Conservation (phyloP, 805 yeast genomes). For the Wickerhamiella azymoides region DNA sequence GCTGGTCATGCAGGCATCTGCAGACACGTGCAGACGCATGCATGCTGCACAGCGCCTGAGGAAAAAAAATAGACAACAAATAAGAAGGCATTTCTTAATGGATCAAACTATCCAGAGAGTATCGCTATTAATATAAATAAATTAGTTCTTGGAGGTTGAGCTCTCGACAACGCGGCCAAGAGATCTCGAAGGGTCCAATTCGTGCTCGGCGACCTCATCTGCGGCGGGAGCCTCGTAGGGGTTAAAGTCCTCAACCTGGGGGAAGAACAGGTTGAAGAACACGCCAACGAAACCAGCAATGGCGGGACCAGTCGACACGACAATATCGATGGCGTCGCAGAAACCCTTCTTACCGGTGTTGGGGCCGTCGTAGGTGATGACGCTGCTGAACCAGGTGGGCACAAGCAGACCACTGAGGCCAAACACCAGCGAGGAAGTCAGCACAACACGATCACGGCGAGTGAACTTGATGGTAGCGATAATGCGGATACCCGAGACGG, state of each 20-base stretch:
- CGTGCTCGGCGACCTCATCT: background rate
- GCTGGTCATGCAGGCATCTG: too few relatives aligned
- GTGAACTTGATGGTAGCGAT: constrained; percentile 42
- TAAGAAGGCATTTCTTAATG: background rate
- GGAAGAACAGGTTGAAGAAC: constrained; percentile 45
- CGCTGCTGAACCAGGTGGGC: constrained; percentile 46
- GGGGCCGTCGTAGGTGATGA: constrained; percentile 53
- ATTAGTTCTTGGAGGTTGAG: background rate
- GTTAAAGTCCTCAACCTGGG: constrained; percentile 33
- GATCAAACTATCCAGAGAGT: background rate
- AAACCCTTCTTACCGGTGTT: constrained; percentile 47
- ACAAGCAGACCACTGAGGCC: constrained; percentile 58
- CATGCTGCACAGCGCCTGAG: too few relatives aligned
- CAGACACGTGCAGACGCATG: too few relatives aligned
- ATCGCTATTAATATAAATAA: background rate
- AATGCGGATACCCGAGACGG: constrained; percentile 58
- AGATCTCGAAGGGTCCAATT: background rate
- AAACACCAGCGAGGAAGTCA: constrained; percentile 49
- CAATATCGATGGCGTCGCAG: constrained; percentile 51
- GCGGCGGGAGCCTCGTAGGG: constrained; percentile 5
- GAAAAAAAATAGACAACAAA: too few relatives aligned
- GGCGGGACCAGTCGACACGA: constrained; percentile 64
- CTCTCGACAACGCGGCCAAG: background rate
- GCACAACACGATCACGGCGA: constrained; percentile 58
- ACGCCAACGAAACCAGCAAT: constrained; percentile 53